Conservation (phyloP, 495 filamentous ascomycete species). For the Hypoxylon perforatum region DNA sequence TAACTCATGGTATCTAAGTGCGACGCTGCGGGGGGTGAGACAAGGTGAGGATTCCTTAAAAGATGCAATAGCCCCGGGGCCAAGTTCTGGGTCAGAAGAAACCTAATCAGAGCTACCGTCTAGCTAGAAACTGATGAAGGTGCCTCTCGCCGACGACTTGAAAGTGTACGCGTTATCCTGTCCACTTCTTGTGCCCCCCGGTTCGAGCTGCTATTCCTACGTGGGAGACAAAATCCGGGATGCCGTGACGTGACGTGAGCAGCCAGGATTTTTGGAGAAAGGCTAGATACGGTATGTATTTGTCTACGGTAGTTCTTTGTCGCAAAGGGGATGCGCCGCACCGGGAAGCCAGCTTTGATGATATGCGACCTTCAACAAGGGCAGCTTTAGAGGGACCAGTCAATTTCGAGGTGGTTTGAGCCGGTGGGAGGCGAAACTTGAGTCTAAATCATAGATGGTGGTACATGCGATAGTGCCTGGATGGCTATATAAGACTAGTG, state of each 20-base stretch:
- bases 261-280: conserved; percentile 14
- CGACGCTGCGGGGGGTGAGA: conserved; percentile 19
- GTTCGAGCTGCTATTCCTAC: conserved; percentile 2
- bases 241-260: conserved; percentile 23
- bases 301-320: conserved; percentile 42
- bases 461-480: conserved; percentile 25
- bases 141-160: neutral
- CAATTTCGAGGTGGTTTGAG: conserved; percentile 19
- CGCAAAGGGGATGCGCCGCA: conserved; percentile 38
- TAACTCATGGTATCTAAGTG: conserved; percentile 39
- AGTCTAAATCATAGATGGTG: conserved; percentile 39
- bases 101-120: conserved; percentile 6
- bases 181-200: neutral
- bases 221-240: conserved; percentile 10
- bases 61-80: conserved; percentile 4
- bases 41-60: conserved; percentile 9
- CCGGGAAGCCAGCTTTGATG: conserved; percentile 19
- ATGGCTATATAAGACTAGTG: conserved; percentile 21
- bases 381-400: conserved; percentile 8
- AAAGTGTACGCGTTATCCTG: neutral
- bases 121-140: neutral
- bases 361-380: conserved; percentile 29
- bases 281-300: conserved; percentile 23
- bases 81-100: conserved; percentile 4
- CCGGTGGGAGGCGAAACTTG: conserved; percentile 31